Evolutionary conservation across 2,329 filamentous ascomycete genomes (phyloP).

Genomic region (Allantophomopsis lycopodina): DNA sequence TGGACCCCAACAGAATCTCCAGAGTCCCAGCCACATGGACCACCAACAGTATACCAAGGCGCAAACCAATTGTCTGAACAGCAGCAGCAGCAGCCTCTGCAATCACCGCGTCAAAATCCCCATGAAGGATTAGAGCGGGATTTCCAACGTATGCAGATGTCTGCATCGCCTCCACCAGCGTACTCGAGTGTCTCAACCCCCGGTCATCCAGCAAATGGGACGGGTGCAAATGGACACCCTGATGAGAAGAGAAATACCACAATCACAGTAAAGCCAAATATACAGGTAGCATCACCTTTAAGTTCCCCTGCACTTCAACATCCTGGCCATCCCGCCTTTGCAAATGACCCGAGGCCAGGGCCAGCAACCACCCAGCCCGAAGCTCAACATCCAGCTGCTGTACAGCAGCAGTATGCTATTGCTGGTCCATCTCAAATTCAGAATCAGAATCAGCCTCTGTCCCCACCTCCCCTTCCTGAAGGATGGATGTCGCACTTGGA

Average conservation of each 20-base stretch:
- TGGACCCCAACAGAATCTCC: conserved; percentile 94
- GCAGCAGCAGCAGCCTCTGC: conserved; percentile 27
- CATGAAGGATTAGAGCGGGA: conserved; percentile 71
- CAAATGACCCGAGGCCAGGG: conserved; percentile 53
- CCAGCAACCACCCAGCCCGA: conserved; percentile 21
- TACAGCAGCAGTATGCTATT: conserved; percentile 20
- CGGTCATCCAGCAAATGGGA: conserved; percentile 23
- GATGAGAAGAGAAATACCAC: conserved; percentile 48
- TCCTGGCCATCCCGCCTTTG: conserved; percentile 75
- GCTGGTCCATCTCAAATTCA: conserved; percentile 25
- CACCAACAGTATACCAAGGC: conserved; percentile 85
- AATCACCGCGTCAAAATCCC: conserved; percentile 22
- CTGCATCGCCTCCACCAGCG: conserved; percentile 82
- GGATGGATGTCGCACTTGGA: conserved; percentile 98
- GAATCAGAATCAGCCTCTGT: conserved; percentile 49
- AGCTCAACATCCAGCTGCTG: conserved; percentile 31
- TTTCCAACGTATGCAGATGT: conserved; percentile 67
- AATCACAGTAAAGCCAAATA: conserved; percentile 15
- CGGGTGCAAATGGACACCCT: conserved; percentile 46
- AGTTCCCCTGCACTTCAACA: conserved; percentile 27
- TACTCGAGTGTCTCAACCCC: conserved; percentile 65
- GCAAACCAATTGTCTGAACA: conserved; percentile 45
- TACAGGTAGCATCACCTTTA: conserved; percentile 21
- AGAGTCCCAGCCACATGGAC: conserved; percentile 74
- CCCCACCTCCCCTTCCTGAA: conserved; percentile 86